Conservation (phyloP, 2,329 filamentous ascomycete species). For the Cytospora paraplurivora region DNA sequence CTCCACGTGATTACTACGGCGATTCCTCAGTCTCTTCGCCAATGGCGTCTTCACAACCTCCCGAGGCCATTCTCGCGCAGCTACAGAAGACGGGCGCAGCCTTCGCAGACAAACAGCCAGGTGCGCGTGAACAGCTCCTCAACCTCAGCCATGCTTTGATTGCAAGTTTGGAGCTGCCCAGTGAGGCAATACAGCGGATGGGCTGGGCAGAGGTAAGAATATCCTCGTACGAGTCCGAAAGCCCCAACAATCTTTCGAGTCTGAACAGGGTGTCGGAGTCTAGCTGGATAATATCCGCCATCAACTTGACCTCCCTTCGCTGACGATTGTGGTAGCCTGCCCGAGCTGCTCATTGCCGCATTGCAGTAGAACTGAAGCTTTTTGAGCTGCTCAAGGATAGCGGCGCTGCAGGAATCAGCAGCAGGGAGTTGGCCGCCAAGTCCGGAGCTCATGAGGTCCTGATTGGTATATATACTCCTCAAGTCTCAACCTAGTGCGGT, state of each 20-base stretch:
- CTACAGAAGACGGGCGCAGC: conserved; percentile 34
- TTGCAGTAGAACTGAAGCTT: conserved; percentile 40
- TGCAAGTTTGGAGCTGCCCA: conserved; percentile 41
- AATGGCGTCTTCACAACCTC: not conserved
- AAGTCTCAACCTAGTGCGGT: not conserved
- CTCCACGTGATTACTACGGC: too few relatives aligned
- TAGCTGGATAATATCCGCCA: not conserved
- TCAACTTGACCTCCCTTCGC: not conserved
- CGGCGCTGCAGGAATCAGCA: conserved; percentile 33
- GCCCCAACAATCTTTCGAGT: conserved; percentile 15
- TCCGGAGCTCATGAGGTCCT: conserved; percentile 36
- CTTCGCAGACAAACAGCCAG: conserved; percentile 38
- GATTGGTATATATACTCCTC: conserved; percentile 6
- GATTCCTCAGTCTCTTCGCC: too few relatives aligned
- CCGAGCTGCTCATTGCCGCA: conserved; percentile 39
- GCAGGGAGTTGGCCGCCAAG: conserved; percentile 36
- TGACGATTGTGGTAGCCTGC: conserved; percentile 35
- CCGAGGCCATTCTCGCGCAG: conserved; percentile 7
- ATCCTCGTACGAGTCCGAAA: too few relatives aligned
- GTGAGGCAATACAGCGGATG: conserved; percentile 40
- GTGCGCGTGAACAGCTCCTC: conserved; percentile 42
- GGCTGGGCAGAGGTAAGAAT: conserved; percentile 43
- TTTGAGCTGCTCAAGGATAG: conserved; percentile 38
- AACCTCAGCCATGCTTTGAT: conserved; percentile 40
- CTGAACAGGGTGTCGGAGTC: not conserved